Evolutionary conservation across 2,329 filamentous ascomycete genomes (phyloP), one percentile per base, ranked within the genome.

Genomic region (Gliomastix tumulicola): DNA sequence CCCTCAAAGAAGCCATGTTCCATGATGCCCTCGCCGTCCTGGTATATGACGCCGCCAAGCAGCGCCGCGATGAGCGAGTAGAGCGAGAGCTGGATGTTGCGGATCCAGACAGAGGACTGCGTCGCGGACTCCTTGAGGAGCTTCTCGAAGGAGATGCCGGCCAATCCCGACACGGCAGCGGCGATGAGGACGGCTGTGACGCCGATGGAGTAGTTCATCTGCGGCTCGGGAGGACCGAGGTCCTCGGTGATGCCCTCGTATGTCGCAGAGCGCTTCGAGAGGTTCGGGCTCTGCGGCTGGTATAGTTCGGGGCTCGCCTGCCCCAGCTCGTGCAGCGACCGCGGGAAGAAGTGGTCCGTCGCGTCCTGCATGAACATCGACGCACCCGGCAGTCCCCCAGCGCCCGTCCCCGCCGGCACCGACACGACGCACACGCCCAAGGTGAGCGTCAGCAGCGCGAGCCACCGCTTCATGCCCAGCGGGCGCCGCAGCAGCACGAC

Each of bases 81-180:
- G 54, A 96, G 86, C 1, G 88, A 89, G 18, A 98, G 68, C 59
- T 98, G 92, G 32, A 96, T 84, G 56, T 97, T 98, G 43, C 92
- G 82, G 30, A 92, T 82, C 92, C 92, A 98, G 12, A 97, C 71
- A 1, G 87, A 90, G 6, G 82, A 82, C 33, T 79, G 74, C 3
- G 74, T 72, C 1, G 76, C 72, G n/a, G 84, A 84, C 46, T 95
- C 84, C 57, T 94, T 95, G 38, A 97, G 69, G 4, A 96, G 80
- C 62, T 94, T 96, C 58, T 97, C 86, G 46, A 90, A 89, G 50
- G 86, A 88, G 2, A 90, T 87, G 0, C 88, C 85, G 0, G 88
- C 90, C 34, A 95, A 65, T 4, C 88, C 88, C 2, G 89, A 95
- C 7, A 92, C 74, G 9, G 81, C 67, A 35, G 88, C 89, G 11